A percentile compares a stretch with the other conserved stretches of the same genome.
Evolutionary conservation across 2,329 filamentous ascomycete species (phyloP).

Genomic region (Knoxdaviesia capensis): DNA sequence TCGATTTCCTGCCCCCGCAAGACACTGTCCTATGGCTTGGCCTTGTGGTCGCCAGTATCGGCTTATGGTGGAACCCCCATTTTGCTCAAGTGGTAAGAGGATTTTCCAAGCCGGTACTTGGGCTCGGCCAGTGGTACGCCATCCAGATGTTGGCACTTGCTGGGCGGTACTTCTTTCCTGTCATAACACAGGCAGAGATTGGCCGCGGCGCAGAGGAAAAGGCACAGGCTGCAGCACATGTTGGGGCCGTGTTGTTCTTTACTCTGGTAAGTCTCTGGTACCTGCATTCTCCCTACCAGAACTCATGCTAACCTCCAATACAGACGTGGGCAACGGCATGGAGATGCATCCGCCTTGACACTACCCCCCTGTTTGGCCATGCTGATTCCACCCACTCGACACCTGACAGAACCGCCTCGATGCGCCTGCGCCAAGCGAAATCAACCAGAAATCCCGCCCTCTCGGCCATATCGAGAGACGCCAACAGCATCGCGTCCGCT

Average conservation of each 20-base stretch:
- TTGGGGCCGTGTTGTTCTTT: slow-evolving; percentile 30
- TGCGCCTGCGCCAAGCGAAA: no score
- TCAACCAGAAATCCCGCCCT: no score
- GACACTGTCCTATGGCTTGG: slow-evolving; percentile 24
- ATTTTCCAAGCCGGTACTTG: slow-evolving; percentile 36
- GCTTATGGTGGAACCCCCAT: slow-evolving; percentile 50
- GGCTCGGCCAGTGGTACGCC: slow-evolving; percentile 43
- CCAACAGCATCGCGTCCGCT: no score
- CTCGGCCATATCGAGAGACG: no score
- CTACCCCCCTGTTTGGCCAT: slow-evolving; percentile 28
- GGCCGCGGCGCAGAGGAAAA: slow-evolving; percentile 16
- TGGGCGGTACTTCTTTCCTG: slow-evolving; percentile 29
- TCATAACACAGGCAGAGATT: slow-evolving; percentile 18
- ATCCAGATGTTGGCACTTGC: slow-evolving; percentile 40
- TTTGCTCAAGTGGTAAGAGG: slow-evolving; percentile 39
- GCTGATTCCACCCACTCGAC: neutral
- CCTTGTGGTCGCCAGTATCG: slow-evolving; percentile 25
- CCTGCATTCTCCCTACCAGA: accelerated
- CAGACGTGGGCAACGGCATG: slow-evolving; percentile 1
- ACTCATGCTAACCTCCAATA: neutral
- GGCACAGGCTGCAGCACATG: slow-evolving; percentile 31
- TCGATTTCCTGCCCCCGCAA: slow-evolving; percentile 19
- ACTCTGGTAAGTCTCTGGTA: slow-evolving; percentile 23
- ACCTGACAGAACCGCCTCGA: no score
- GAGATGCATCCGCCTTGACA: slow-evolving; percentile 32